A percentile compares a stretch with the other conserved stretches of the same genome.
These are phyloP conservation scores for Sequoiadendron giganteum DNA, from an alignment of 75 land plant species.

Conservation along the genomic window DNA sequence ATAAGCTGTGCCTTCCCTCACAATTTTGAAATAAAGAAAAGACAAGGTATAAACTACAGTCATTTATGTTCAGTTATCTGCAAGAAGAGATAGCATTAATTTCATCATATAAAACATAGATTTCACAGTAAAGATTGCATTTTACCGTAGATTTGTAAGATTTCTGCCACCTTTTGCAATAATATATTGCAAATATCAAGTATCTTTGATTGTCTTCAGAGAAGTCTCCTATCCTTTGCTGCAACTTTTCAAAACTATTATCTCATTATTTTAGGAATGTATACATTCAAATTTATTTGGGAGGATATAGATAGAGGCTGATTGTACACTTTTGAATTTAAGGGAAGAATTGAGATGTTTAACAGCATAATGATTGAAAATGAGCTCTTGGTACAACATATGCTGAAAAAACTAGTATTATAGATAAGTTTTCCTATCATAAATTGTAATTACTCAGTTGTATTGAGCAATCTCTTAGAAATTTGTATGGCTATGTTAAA, in stretches of 20 bases:
- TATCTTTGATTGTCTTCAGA: not conserved
- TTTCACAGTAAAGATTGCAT: not conserved
- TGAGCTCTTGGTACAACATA: not conserved
- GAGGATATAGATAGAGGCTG: not conserved
- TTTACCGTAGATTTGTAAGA: not conserved
- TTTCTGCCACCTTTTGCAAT: not conserved
- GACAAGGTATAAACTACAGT: too few species aligned
- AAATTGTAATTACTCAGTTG: not conserved
- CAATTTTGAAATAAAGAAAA: too few species aligned
- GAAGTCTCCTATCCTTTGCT: not conserved
- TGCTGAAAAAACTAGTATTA: not conserved
- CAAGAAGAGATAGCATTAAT: not conserved
- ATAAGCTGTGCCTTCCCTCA: too few species aligned
- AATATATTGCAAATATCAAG: not conserved
- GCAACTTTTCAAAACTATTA: not conserved
- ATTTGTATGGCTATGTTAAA: not conserved
- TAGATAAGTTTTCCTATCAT: not conserved
- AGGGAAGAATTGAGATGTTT: not conserved
- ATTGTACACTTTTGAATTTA: not conserved
- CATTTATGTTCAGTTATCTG: too few species aligned
- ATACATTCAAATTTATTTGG: not conserved
- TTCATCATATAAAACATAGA: not conserved
- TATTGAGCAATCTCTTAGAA: not conserved
- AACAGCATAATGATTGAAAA: not conserved
- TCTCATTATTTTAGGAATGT: not conserved